A percentile compares a stretch with the other conserved stretches of the same genome.
phyloP scores from a whole-genome alignment of 768 basidiomycete genomes.

The Leucosporidium creatinivorum region DNA sequence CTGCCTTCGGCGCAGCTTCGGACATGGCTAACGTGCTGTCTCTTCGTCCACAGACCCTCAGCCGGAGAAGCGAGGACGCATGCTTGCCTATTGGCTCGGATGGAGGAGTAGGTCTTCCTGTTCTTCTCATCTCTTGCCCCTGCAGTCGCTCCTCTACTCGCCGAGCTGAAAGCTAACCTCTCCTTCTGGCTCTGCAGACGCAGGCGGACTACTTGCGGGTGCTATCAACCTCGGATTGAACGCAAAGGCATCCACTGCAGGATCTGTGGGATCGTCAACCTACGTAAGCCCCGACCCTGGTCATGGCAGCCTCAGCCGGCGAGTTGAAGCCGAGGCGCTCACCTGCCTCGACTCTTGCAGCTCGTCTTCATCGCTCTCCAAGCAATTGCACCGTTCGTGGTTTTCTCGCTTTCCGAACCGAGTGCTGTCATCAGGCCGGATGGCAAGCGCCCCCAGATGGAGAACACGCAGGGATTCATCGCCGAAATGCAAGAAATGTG shows the following conservation, averaged over 20 bases:
- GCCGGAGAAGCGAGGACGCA: too few species aligned
- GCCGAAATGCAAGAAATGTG: conserved; percentile 13
- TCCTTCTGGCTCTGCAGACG: conserved; percentile 19
- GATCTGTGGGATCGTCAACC: neutral
- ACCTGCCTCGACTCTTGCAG: neutral
- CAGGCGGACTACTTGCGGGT: conserved; percentile 39
- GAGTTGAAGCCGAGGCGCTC: too few species aligned
- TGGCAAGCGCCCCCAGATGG: neutral
- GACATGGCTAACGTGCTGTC: neutral
- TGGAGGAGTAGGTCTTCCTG: neutral
- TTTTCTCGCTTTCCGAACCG: conserved; percentile 3
- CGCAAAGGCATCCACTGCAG: conserved; percentile 17
- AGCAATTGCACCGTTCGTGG: conserved; percentile 5
- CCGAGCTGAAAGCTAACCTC: neutral
- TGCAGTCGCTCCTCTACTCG: neutral
- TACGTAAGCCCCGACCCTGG: too few species aligned
- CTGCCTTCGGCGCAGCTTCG: neutral
- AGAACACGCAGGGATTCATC: neutral
- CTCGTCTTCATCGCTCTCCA: conserved; percentile 26
- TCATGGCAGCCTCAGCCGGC: too few species aligned
- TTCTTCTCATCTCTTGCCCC: neutral
- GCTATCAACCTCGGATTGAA: conserved; percentile 39
- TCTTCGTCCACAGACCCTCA: neutral
- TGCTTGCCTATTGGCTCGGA: neutral
- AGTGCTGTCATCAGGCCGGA: conserved; percentile 1